Percentiles rank a stretch among this genome's conserved stretches.
These are phyloP conservation scores for Phytophthora colocasiae DNA, from an alignment of 352 stramenopile species.

Conservation along the genomic window DNA sequence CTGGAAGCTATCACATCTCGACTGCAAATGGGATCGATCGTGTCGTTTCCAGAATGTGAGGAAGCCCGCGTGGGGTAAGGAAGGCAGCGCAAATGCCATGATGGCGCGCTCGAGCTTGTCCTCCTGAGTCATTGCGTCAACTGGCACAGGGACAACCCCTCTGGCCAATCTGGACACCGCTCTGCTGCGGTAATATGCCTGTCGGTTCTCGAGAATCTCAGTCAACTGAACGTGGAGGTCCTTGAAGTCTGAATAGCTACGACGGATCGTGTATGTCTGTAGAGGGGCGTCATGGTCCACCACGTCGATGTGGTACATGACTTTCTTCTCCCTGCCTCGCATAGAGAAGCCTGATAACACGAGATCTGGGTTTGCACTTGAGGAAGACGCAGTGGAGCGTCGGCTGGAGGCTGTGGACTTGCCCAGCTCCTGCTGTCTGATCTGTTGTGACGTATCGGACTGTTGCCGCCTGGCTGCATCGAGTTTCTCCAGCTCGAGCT, in stretches of 20 bases:
- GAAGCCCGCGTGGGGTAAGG: constrained; percentile 77
- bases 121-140: constrained; percentile 33
- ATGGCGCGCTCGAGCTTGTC: constrained; percentile 61
- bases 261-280: constrained; percentile 87
- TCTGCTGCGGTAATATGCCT: constrained; percentile 61
- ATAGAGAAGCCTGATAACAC: constrained; percentile 79
- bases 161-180: constrained; percentile 31
- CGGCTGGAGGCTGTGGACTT: constrained; percentile 45
- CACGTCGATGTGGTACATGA: constrained; percentile 91
- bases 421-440: constrained; percentile 26
- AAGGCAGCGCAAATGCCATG: constrained; percentile 66
- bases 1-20: constrained; percentile 77
- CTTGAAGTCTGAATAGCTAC: constrained; percentile 88
- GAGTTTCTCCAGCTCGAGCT: constrained; percentile 43
- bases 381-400: constrained; percentile 52
- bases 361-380: constrained; percentile 54
- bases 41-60: constrained; percentile 85
- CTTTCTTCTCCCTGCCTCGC: constrained; percentile 72
- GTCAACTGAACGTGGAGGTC: constrained; percentile 72
- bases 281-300: constrained; percentile 73
- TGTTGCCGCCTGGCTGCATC: constrained; percentile 17
- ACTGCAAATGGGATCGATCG: constrained; percentile 76
- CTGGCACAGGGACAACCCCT: constrained; percentile 6
- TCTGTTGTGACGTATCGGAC: constrained; percentile 21
- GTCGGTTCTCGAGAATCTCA: constrained; percentile 68